Conservation (phyloP, 768 basidiomycete genomes). For the Dacryopinax spathularia region DNA sequence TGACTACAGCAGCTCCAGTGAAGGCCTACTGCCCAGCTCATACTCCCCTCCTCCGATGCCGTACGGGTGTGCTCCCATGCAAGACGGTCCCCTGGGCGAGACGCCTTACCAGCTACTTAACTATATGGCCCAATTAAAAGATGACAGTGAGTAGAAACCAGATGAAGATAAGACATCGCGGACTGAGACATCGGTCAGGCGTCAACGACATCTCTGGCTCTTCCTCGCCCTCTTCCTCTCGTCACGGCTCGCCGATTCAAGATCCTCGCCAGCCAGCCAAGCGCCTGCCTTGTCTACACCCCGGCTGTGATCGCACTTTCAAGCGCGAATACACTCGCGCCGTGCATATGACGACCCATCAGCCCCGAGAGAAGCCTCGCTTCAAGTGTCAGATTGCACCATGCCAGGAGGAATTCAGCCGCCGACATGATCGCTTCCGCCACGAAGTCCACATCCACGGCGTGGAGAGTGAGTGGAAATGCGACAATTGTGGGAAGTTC, state of each 20-base stretch:
- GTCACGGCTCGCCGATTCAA: neutral
- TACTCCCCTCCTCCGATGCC: neutral
- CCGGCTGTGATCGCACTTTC: neutral
- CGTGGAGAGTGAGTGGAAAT: conserved; percentile 1
- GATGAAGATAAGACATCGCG: neutral
- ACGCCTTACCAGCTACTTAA: neutral
- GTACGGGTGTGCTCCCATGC: neutral
- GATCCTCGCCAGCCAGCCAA: neutral
- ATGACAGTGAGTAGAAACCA: neutral
- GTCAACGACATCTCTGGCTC: neutral
- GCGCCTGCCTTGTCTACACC: neutral
- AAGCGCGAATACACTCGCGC: neutral
- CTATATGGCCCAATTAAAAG: conserved; percentile 2
- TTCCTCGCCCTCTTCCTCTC: neutral
- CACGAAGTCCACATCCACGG: conserved; percentile 2
- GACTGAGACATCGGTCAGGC: neutral
- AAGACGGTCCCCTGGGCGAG: neutral
- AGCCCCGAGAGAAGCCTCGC: neutral
- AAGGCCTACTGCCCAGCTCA: neutral
- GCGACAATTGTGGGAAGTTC: neutral
- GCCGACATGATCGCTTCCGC: conserved; percentile 1
- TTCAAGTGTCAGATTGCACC: conserved; percentile 1
- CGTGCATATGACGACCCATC: neutral
- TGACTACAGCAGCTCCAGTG: conserved; percentile 1
- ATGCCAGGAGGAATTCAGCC: conserved; percentile 1